These are phyloP conservation scores for Nelumbo lutea DNA, from an alignment of 164 flowering plant species.

Conservation along the genomic window DNA sequence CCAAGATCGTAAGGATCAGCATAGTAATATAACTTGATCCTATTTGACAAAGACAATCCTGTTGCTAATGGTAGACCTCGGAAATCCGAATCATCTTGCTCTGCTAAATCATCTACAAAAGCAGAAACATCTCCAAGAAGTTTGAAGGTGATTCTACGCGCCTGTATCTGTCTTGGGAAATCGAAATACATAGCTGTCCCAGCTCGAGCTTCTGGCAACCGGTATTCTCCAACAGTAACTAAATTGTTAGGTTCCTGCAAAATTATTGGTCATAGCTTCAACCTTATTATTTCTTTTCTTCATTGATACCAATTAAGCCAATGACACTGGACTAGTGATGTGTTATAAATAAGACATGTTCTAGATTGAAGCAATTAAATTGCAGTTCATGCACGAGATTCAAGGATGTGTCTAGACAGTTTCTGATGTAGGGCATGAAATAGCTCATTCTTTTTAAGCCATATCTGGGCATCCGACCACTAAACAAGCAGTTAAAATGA, in stretches of 20 bases:
- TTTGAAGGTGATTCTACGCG: conserved; percentile 54
- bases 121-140: conserved; percentile 86
- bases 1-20: conserved; percentile 85
- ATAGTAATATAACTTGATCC: conserved; percentile 75
- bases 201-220: conserved; percentile 69
- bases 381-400: too few species aligned
- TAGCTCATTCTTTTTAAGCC: too few species aligned
- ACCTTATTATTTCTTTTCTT: not conserved
- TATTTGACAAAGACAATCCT: conserved; percentile 66
- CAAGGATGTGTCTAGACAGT: too few species aligned
- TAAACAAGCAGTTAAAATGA: too few species aligned
- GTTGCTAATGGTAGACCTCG: conserved; percentile 40
- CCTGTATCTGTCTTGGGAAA: conserved; percentile 62
- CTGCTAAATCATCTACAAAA: conserved; percentile 71
- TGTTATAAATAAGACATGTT: too few species aligned
- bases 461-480: too few species aligned
- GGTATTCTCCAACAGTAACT: conserved; percentile 68
- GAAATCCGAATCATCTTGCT: conserved; percentile 55
- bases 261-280: conserved; percentile 2
- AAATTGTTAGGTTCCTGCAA: conserved; percentile 57
- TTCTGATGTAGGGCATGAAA: too few species aligned
- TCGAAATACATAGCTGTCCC: conserved; percentile 92
- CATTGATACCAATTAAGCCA: too few species aligned
- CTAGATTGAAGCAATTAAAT: too few species aligned
- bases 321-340: too few species aligned